Base-by-base conservation (phyloP, 2,329 filamentous ascomycete species). In the Pestalotiopsis fici region DNA sequence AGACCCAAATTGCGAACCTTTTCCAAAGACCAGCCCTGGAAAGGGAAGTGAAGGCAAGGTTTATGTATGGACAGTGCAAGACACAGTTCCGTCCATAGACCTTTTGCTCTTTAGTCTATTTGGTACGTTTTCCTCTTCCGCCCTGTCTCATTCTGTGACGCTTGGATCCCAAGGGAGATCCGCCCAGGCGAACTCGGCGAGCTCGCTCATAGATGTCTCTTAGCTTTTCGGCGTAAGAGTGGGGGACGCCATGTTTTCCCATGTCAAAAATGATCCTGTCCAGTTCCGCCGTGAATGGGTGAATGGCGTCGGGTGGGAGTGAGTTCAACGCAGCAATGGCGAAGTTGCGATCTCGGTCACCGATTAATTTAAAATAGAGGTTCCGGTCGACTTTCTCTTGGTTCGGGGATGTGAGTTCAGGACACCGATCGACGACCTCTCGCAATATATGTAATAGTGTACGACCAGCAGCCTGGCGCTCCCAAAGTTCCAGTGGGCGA, bases 391-490 rank as follows among this genome's bases (percentile, higher is more conserved):
- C 69, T n/a, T 65, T 59, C 1, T 69, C 65, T 1, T 74, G 74
- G 1, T 70, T 72, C 1, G 71, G 65, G 2, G 73, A 69, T 31
- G 80, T 78, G 18, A 77, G 72, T 68, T 86, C 81, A 27, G 69
- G 69, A 69, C 81, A 81, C 35, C 80, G 80, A 55, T 77, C 73
- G 4, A 83, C 80, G 2, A 88, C 81, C 18, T 78, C 75, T 43
- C 78, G 74, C 25, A 88, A 80, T 59, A 87, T 83, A 71, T 81
- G 81, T 0, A 87, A 75, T 1, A 88, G 79, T 0, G 83, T 79
- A 3, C 79, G 80, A 2, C 83, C 85, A 4, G 85, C 86, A 2
- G 81, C 83, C 31, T 78, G 74, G 3, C 81, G 78, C 70, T 86
- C 83, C 55, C 70, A 73, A 0, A 70, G 68, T 13, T 76, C 71